These are phyloP conservation scores for Monosporascus sp. DNA, from an alignment of 2,329 filamentous ascomycete species.

Conservation along the genomic window DNA sequence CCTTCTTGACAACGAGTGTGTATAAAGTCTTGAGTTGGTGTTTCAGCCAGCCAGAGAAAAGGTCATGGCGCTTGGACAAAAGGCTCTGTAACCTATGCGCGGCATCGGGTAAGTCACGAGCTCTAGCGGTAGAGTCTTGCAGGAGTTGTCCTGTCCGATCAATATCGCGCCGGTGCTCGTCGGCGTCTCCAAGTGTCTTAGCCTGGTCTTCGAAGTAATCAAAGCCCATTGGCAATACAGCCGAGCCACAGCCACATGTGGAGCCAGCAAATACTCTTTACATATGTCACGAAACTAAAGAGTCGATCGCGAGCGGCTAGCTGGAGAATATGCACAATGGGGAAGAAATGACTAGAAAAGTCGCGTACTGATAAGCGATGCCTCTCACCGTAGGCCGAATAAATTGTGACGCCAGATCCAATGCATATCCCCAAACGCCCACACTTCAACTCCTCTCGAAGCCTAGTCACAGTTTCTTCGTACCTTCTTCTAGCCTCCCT, in stretches of 20 bases:
- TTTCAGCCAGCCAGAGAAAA: slow-evolving; percentile 5
- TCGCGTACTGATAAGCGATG: too few species aligned
- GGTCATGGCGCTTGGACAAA: slow-evolving; percentile 4
- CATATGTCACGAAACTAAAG: too few species aligned
- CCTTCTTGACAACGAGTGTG: slow-evolving; percentile 1
- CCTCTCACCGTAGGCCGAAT: too few species aligned
- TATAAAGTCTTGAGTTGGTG: slow-evolving; percentile 11
- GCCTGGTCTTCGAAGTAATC: slow-evolving; percentile 11
- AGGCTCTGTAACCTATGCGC: neutral
- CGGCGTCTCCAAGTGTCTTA: neutral
- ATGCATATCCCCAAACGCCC: too few species aligned
- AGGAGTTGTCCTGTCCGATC: neutral
- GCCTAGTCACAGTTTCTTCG: too few species aligned
- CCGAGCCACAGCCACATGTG: slow-evolving; percentile 1
- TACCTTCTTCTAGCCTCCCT: too few species aligned
- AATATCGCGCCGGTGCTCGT: neutral
- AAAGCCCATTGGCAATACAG: slow-evolving; percentile 4
- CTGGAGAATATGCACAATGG: too few species aligned
- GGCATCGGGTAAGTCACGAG: neutral
- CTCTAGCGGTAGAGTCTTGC: neutral
- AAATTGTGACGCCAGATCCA: too few species aligned
- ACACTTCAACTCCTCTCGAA: too few species aligned
- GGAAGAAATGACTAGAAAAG: too few species aligned
- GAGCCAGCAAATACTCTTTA: neutral
- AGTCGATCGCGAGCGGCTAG: too few species aligned